phyloP scores from a whole-genome alignment of 140 eudicot genomes.

The Ambrosia hybrid region DNA sequence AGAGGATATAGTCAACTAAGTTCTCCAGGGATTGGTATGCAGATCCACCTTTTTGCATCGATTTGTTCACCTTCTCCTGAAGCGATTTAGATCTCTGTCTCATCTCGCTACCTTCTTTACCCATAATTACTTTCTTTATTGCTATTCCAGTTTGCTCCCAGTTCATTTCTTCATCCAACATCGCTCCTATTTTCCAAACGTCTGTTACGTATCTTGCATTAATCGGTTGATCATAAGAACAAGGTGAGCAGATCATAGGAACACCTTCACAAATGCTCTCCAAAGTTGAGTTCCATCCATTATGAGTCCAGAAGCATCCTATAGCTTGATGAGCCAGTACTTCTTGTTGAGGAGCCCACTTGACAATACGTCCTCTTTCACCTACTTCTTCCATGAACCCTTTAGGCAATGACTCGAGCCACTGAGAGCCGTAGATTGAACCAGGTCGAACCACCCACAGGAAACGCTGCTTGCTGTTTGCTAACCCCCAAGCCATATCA shows the following conservation, averaged over 20 bases:
- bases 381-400: conserved; percentile 35
- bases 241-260: conserved; percentile 73
- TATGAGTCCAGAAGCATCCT: conserved; percentile 72
- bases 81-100: conserved; percentile 33
- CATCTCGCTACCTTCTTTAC: conserved; percentile 58
- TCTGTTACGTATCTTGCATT: conserved; percentile 51
- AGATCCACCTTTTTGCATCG: conserved; percentile 45
- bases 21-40: conserved; percentile 42
- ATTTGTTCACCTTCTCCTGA: conserved; percentile 37
- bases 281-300: conserved; percentile 74
- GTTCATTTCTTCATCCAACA: conserved; percentile 33
- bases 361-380: conserved; percentile 56
- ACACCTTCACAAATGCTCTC: conserved; percentile 82
- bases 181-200: conserved; percentile 58
- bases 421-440: conserved; percentile 30
- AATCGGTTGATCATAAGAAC: conserved; percentile 52
- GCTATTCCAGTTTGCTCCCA: conserved; percentile 37
- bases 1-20: conserved; percentile 42
- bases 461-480: conserved; percentile 46
- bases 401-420: conserved; percentile 49
- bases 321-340: conserved; percentile 61
- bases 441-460: conserved; percentile 79
- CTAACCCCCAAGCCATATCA: conserved; percentile 58
- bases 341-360: conserved; percentile 74
- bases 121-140: conserved; percentile 38